Base-by-base conservation (phyloP, 1,139 yeast genomes). In the Sugiyamaella castrensis region DNA sequence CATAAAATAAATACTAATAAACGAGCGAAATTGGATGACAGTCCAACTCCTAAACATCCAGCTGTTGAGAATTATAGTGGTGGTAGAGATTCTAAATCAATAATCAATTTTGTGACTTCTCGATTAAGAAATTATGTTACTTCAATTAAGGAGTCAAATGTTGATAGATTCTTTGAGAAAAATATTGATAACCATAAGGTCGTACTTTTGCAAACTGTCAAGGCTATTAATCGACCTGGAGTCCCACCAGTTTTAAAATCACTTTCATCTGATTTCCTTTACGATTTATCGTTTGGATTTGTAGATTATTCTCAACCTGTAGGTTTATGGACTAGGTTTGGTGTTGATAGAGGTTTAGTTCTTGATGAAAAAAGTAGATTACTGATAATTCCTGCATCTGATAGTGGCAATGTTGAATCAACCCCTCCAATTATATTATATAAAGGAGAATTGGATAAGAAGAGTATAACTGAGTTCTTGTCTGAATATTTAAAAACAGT, bases 11-110 rank as follows among this genome's bases (percentile, higher is more conserved):
- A 75, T 32, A 13, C 35, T 2, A 69, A 79, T 33, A 74, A 75
- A 45, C 71, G 80, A 2, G 35, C 29, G 16, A 73, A 51, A 34
- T 55, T 59, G 11, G 49, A 47, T 37, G 43, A 52, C 38, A 47
- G 38, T 40, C 35, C 47, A 6, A 57, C 64, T 37, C 52, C 52
- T 34, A 57, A 59, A 10, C 71, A 66, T 28, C 88, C 82, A 63
- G 80, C 80, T 0, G 71, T 78, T 11, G 96, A 87, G 62, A 71
- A 73, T 2, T 91, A 85, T 63, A 70, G 67, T 31, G 96, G 96
- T 4, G 84, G 79, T 54, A 75, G 97, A 58, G 74, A 75, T 12
- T 72, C 81, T 29, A 75, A 76, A 47, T 72, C 82, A 1, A 74
- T 91, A 56, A 72, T 77, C n/a, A 76, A 78, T 40, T 81, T 77